Evolutionary conservation across 441 rosid genomes (phyloP).

Genomic region (Euphorbia neoarborescens): DNA sequence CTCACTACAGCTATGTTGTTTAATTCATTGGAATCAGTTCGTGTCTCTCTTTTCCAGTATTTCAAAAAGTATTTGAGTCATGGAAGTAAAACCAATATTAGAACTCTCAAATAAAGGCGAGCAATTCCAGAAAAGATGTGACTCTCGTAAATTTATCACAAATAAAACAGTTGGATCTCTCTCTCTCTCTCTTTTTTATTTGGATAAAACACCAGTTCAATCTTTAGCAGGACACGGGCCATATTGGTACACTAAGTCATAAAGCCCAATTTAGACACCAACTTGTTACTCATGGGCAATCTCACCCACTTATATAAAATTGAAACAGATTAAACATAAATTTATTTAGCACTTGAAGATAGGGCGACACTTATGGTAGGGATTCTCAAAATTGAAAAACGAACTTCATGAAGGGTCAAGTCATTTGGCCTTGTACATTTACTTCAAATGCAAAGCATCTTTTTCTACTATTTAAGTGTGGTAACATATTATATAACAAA

Average conservation of each 20-base stretch:
- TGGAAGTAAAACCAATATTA: not conserved
- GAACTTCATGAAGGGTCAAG: not conserved
- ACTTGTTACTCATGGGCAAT: not conserved
- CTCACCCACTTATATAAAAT: not conserved
- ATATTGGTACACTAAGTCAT: not conserved
- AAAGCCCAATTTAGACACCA: not conserved
- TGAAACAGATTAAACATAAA: not conserved
- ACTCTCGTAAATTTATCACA: not conserved
- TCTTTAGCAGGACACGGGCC: not conserved
- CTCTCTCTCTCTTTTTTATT: too few relatives aligned
- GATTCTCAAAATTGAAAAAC: not conserved
- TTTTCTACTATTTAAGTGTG: not conserved
- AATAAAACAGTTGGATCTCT: too few relatives aligned
- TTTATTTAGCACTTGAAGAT: not conserved
- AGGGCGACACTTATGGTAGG: not conserved
- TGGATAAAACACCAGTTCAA: too few relatives aligned
- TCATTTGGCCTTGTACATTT: not conserved
- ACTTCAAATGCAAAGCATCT: not conserved
- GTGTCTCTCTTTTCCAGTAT: not conserved
- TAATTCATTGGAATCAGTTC: not conserved
- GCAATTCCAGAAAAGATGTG: not conserved
- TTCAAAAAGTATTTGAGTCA: not conserved
- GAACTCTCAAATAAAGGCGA: slow-evolving; percentile 5
- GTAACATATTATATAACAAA: not conserved
- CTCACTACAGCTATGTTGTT: not conserved